Evolutionary conservation across 345 rosid genomes (phyloP), one percentile per base, ranked within the genome.

Genomic region (Euphorbia lathyris): DNA sequence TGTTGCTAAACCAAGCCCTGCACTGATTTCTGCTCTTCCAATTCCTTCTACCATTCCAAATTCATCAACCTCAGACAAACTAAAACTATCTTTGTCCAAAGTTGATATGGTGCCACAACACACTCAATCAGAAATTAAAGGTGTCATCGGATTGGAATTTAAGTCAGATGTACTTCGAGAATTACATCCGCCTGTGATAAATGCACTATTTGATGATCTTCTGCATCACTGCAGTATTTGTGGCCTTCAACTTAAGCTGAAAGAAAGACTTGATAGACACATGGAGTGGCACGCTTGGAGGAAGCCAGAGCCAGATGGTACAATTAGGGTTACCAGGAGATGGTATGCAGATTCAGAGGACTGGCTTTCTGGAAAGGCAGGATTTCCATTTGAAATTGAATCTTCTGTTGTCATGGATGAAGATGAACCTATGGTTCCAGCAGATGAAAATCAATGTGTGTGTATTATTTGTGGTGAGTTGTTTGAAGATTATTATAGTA

Each of bases 381-480:
- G 79, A 34, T 73, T 65, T 71, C 71, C 81, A 27, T 59, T 68
- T 64, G 91, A 68, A 73, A 40, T 75, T 58, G 87, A 90, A 62
- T 51, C 79, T 27, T 70, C 76, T 29, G 76, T 55, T 67, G 67
- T 52, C n/a, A 68, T 47, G 12, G 85, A 72, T 26, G 52, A 72
- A 48, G 82, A 74, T 69, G 89, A 79, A 68, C 81, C 76, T 36
- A 80, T 83, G 75, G 90, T 87, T 76, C 84, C 82, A 58, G 94
- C 92, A 12, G 94, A 95, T 79, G 99, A 95, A 77, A 79, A 80
- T 70, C 97, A 89, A 65, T 87, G 83, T 78, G 93, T 86, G 26
- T 95, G 99, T 77, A 66, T 92, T 67, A 64, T 95, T 55, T 95
- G 99, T 74, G 99, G 98, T 40, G 91, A 89, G 75, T 70, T 92